Evolutionary conservation across 2,329 filamentous ascomycete genomes (phyloP), one percentile per base, ranked within the genome.

Genomic region (Samsoniella hepiali): DNA sequence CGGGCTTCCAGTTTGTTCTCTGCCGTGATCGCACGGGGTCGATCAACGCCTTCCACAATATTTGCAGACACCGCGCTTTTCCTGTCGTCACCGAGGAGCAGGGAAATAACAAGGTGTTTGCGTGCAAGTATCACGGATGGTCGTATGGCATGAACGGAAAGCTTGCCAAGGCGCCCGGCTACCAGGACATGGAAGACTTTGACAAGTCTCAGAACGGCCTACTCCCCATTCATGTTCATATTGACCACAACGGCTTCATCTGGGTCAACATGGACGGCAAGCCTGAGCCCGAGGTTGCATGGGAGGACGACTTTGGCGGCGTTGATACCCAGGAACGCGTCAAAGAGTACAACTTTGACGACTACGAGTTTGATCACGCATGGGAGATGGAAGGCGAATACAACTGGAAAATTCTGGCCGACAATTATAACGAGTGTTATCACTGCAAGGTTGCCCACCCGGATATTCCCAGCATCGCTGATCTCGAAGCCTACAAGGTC

Each of bases 371-470:
- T 66, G 83, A 86, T 67, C 83, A 86, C 69, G 72, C 73, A 38
- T 86, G 82, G 82, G 79, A 84, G 67, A 81, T 84, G 79, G 79
- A 84, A 56, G 81, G 80, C 0, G 77, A 80, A 38, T 84, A 81
- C 70, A 86, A 86, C 75, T 87, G 84, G 84, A 87, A 87, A 74
- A 81, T 82, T 31, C 72, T 85, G 38, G 80, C 81, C 15, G 85
- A 88, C 70, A 87, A 88, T 75, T 88, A 86, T 77, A 88, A 88
- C 70, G 85, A 86, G 70, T 88, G 85, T 70, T 88, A 88, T 68
- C 85, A 88, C 75, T 87, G 84, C 75, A 80, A 81, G 58, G 82
- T 81, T 1, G 81, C 84, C 2, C 84, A 87, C 67, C 84, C 85
- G 2, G 82, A 85, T 63, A 82, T 87, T 38, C 78, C 82, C 5